These are phyloP conservation scores for Lasiosphaeria miniovina DNA, from an alignment of 495 filamentous ascomycete species.

Conservation along the genomic window DNA sequence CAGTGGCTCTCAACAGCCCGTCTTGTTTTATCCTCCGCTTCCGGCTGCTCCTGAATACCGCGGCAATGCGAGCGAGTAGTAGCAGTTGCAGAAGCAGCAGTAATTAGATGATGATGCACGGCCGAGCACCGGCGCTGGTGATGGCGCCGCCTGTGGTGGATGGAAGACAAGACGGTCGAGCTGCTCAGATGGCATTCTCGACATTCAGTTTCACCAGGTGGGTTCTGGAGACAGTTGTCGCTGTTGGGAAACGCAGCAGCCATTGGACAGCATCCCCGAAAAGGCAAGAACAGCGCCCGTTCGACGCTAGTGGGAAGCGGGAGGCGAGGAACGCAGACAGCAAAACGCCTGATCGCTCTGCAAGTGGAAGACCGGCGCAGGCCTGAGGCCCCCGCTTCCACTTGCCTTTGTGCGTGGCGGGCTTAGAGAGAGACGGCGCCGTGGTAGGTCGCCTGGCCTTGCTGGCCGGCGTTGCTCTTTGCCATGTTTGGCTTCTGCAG, in stretches of 20 bases:
- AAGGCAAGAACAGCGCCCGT: neutral
- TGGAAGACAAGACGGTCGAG: no score
- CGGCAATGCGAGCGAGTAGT: constrained; percentile 19
- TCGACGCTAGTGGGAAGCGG: neutral
- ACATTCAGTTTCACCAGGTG: constrained; percentile 10
- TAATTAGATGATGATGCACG: constrained; percentile 6
- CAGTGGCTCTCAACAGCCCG: constrained; percentile 16
- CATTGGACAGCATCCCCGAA: neutral
- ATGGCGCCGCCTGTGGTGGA: neutral
- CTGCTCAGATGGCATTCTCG: constrained; percentile 7
- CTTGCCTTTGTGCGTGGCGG: neutral
- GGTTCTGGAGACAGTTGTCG: neutral
- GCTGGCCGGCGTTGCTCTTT: no score
- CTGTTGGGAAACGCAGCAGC: neutral
- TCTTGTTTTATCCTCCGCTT: constrained; percentile 25
- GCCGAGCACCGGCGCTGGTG: neutral
- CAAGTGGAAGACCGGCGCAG: neutral
- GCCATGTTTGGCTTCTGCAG: no score
- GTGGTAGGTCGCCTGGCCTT: no score
- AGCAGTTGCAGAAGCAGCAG: neutral
- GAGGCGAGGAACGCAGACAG: constrained; percentile 21
- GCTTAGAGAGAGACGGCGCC: no score
- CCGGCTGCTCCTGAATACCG: constrained; percentile 15
- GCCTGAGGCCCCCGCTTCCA: constrained; percentile 6
- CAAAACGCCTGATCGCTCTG: constrained; percentile 14